phyloP scores from a whole-genome alignment of 2,329 filamentous ascomycete genomes.

The Camillea tinctor region DNA sequence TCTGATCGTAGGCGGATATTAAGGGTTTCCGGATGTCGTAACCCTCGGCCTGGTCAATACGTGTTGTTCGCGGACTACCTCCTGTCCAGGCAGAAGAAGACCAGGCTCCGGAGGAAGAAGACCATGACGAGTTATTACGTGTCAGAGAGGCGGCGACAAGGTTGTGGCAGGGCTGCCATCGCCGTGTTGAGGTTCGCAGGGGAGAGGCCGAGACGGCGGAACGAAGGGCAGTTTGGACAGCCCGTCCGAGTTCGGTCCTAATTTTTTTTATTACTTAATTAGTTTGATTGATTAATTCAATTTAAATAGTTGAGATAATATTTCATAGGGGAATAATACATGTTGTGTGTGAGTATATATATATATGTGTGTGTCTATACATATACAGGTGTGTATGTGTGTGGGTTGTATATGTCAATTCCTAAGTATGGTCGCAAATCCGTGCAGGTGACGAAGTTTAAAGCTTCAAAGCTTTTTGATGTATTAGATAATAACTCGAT shows the following conservation, averaged over 20 bases:
- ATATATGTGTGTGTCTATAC: no score
- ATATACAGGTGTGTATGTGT: background rate
- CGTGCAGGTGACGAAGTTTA: background rate
- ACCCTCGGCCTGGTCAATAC: constrained; percentile 1
- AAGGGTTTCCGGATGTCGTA: constrained; percentile 20
- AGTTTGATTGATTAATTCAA: no score
- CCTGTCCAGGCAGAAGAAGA: constrained; percentile 12
- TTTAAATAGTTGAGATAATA: no score
- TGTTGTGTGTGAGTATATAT: background rate
- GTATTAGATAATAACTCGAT: background rate
- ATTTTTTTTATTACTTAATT: no score
- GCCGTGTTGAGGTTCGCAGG: constrained; percentile 21
- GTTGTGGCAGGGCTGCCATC: constrained; percentile 14
- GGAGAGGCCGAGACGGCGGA: constrained; percentile 19
- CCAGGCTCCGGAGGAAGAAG: background rate
- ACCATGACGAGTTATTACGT: background rate
- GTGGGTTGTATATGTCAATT: no score
- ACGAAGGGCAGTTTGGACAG: constrained; percentile 24
- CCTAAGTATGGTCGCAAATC: constrained; percentile 13
- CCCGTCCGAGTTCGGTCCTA: constrained; percentile 30
- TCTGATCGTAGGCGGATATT: constrained; percentile 16
- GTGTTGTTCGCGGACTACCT: constrained; percentile 4
- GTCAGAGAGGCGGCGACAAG: constrained; percentile 2
- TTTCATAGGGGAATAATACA: constrained; percentile 1
- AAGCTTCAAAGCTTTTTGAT: background rate